Evolutionary conservation across 2,329 filamentous ascomycete species (phyloP).

Genomic region (Ramularia endophylla): DNA sequence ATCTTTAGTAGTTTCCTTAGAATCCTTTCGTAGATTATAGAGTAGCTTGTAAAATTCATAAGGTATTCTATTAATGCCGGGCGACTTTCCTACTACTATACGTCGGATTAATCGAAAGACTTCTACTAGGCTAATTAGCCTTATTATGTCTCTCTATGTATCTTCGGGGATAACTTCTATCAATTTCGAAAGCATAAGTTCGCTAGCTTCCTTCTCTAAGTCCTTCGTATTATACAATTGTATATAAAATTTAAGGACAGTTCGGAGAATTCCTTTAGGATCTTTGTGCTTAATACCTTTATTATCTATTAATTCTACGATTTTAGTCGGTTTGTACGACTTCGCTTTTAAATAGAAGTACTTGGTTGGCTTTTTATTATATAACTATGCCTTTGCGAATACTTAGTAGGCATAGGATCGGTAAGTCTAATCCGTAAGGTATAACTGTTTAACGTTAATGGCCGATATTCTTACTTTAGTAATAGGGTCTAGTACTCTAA

Average conservation of each 20-base stretch:
- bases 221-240: not conserved
- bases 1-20: too few relatives aligned
- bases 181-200: not conserved
- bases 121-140: not conserved
- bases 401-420: not conserved
- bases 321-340: too few relatives aligned
- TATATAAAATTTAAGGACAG: not conserved
- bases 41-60: conserved; percentile 2
- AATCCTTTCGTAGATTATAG: too few relatives aligned
- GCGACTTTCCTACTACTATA: not conserved
- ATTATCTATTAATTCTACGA: not conserved
- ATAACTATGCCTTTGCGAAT: not conserved
- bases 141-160: not conserved
- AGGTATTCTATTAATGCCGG: conserved; percentile 1
- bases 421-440: not conserved
- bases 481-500: not conserved
- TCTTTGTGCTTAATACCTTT: not conserved
- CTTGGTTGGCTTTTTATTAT: not conserved
- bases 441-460: not conserved
- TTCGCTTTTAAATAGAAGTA: conserved; percentile 1
- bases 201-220: not conserved
- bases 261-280: not conserved
- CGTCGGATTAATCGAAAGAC: not conserved
- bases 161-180: not conserved
- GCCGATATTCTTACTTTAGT: not conserved